A percentile compares a stretch with the other conserved stretches of the same genome.
These are phyloP conservation scores for Uncinocarpus reesii DNA, from an alignment of 2,329 filamentous ascomycete genomes.

Conservation along the genomic window DNA sequence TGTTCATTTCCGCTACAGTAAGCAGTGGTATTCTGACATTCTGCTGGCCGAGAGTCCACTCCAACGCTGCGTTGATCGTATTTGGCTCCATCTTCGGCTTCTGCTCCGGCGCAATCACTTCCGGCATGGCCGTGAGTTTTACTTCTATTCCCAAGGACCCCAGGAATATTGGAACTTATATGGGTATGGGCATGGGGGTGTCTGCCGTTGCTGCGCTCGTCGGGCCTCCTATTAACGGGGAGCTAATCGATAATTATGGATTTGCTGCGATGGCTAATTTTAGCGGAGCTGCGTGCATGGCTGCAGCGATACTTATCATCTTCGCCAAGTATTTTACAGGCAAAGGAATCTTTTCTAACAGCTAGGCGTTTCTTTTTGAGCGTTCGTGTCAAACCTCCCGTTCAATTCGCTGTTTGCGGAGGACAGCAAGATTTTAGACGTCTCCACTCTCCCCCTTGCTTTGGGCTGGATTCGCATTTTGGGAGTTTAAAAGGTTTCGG, in stretches of 20 bases:
- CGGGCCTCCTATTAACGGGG: conserved; percentile 15
- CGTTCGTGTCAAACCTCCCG: too few species aligned
- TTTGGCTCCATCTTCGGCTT: conserved; percentile 41
- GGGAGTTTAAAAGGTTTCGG: too few species aligned
- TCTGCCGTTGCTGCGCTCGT: conserved; percentile 9
- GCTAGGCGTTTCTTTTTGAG: too few species aligned
- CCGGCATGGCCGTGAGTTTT: conserved; percentile 23
- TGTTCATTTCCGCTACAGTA: too few species aligned
- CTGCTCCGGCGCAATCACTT: conserved; percentile 43
- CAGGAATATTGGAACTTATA: conserved; percentile 46
- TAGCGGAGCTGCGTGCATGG: conserved; percentile 7
- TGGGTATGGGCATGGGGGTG: conserved; percentile 35
- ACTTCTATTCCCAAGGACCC: conserved; percentile 33
- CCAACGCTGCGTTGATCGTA: conserved; percentile 31
- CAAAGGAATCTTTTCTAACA: too few species aligned
- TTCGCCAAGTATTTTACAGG: too few species aligned
- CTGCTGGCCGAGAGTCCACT: conserved; percentile 34
- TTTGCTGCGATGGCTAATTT: conserved; percentile 7
- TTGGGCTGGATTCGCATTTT: too few species aligned
- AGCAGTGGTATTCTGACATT: too few species aligned
- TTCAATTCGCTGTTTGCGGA: too few species aligned
- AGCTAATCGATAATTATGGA: conserved; percentile 4
- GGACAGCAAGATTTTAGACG: too few species aligned
- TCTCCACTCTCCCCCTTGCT: too few species aligned
- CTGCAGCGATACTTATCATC: too few species aligned